phyloP scores from a whole-genome alignment of 495 filamentous ascomycete species.

The Aspergillus funiculosus region DNA sequence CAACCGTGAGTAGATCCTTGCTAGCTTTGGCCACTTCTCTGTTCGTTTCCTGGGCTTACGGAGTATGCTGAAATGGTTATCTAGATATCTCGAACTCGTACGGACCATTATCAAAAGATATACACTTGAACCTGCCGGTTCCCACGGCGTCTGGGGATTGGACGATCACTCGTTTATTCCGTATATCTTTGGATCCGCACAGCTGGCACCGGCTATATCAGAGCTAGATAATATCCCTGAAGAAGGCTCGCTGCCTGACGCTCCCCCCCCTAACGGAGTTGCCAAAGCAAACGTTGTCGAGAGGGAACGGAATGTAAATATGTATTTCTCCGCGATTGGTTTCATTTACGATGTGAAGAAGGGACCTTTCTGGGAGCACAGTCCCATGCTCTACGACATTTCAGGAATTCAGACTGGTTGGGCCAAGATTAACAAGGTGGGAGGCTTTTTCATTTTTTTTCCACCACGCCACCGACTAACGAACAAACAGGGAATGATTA shows the following conservation, averaged over 20 bases:
- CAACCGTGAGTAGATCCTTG: constrained; percentile 61
- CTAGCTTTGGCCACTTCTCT: background rate
- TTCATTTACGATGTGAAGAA: constrained; percentile 98
- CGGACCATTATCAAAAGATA: constrained; percentile 80
- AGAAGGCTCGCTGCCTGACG: constrained; percentile 67
- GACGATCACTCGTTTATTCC: constrained; percentile 98
- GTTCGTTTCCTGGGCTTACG: background rate
- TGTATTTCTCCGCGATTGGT: constrained; percentile 98
- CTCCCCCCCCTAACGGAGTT: constrained; percentile 66
- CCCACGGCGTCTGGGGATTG: constrained; percentile 93
- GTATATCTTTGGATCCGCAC: constrained; percentile 87
- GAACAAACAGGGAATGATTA: constrained; percentile 56
- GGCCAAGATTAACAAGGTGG: constrained; percentile 96
- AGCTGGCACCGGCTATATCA: constrained; percentile 70
- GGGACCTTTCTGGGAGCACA: constrained; percentile 98
- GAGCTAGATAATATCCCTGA: constrained; percentile 56
- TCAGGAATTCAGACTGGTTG: constrained; percentile 84
- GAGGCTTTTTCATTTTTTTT: background rate
- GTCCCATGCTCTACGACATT: constrained; percentile 90
- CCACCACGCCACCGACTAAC: constrained; percentile 8
- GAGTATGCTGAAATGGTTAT: background rate
- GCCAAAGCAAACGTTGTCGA: constrained; percentile 61
- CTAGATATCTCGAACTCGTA: constrained; percentile 77
- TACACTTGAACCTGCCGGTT: constrained; percentile 91
- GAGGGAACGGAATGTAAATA: constrained; percentile 61